Evolutionary conservation across 176 grass and related monocot species (phyloP), one percentile per base, ranked within the genome.

Genomic region (Alopecurus myosuroides): DNA sequence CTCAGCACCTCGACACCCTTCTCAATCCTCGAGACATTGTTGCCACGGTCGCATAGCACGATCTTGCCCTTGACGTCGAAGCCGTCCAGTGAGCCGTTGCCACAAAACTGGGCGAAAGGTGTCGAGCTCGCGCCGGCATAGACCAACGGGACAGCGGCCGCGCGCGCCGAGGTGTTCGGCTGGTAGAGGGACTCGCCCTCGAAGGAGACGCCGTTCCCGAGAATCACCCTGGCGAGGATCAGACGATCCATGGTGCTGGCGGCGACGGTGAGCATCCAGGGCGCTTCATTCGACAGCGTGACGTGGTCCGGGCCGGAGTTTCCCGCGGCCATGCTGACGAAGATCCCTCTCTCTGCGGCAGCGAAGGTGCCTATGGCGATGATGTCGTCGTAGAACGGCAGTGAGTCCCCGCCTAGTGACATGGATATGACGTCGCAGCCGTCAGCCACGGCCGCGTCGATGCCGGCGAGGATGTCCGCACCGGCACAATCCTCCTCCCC

Each of bases 211-310:
- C 39, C n/a, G 39, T 71, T 23, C 4, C 68, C 68, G 1, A 71
- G 11, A 3, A 7, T 41, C 5, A 71, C 68, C 12, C 7, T 15
- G 11, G 68, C 66, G n/a, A 31, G 10, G 28, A 91, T 33, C 20
- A 63, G 70, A 18, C 81, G 75, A 64, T 91, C 89, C 46, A 91
- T 85, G 46, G 81, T 88, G 70, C 76, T 76, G 11, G 85, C 89
- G 9, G 63, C 85, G 44, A 71, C 68, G 11, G 37, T 71, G 68
- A 71, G 68, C 39, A 71, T 71, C 68, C 68, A 71, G 6, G 68
- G 68, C n/a, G 68, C 68, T 2, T 44, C 68, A 7, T 71, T 71
- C 2, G 6, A 44, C 39, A 71, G 1, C 1, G 68, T 17, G 39
- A 11, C 11, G 68, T 44, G 2, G 6, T n/a, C 12, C 12, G 68